phyloP scores from a whole-genome alignment of 2,329 filamentous ascomycete genomes.

The Monilinia fructicola region DNA sequence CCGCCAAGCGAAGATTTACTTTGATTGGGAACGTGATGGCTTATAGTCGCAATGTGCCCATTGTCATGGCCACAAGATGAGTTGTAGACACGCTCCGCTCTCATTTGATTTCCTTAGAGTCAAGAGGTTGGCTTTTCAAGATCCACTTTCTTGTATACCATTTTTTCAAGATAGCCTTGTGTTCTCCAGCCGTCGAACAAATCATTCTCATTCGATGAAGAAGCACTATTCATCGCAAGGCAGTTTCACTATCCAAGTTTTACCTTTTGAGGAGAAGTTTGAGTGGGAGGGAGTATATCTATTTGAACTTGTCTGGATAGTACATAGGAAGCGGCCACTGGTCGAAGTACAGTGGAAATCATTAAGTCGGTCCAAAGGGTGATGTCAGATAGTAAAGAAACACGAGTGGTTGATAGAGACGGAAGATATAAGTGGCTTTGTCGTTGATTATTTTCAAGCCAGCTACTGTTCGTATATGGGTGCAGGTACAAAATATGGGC shows the following conservation, averaged over 20 bases:
- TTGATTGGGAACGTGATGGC: conserved; percentile 12
- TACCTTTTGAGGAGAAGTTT: neutral
- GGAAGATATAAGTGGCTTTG: neutral
- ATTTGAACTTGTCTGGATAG: neutral
- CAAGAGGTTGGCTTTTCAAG: neutral
- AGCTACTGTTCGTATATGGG: neutral
- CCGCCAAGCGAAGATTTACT: neutral
- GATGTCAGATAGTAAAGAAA: neutral
- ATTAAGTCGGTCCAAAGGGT: neutral
- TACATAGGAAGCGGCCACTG: neutral
- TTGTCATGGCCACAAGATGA: neutral
- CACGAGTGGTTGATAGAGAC: neutral
- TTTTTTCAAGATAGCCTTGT: conserved; percentile 10
- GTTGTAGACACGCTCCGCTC: conserved; percentile 7
- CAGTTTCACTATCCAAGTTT: neutral
- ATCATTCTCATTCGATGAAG: neutral
- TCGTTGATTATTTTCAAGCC: neutral
- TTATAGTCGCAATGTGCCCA: neutral
- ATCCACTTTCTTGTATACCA: neutral
- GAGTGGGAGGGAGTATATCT: conserved; percentile 4
- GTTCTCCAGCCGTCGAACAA: conserved; percentile 1
- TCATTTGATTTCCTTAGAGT: conserved; percentile 4
- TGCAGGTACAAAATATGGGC: neutral
- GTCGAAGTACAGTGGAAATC: neutral
- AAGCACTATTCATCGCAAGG: neutral